Conservation (phyloP, 164 flowering plant species). For the Macadamia tetraphylla region DNA sequence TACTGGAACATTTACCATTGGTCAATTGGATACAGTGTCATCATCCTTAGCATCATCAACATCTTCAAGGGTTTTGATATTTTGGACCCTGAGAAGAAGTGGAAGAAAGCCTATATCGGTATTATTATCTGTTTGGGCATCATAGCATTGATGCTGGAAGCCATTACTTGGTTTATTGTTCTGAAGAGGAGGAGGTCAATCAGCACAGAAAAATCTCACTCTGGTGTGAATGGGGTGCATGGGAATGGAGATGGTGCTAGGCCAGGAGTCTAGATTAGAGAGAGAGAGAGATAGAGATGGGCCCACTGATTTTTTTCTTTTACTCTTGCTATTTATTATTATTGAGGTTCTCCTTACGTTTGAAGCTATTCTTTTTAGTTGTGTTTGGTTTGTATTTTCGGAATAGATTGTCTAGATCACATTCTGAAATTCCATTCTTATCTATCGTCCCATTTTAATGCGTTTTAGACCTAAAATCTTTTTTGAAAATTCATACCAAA, state of each 20-base stretch:
- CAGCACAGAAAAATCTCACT: slow-evolving; percentile 23
- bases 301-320: no score
- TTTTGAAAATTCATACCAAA: no score
- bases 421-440: no score
- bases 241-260: slow-evolving; percentile 11
- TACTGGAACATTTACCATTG: slow-evolving; percentile 86
- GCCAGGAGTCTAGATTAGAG: background rate
- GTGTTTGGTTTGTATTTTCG: no score
- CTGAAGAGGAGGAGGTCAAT: slow-evolving; percentile 39
- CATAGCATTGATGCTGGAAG: slow-evolving; percentile 30
- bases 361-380: background rate
- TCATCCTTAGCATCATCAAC: slow-evolving; percentile 53
- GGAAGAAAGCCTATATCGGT: slow-evolving; percentile 51
- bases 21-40: slow-evolving; percentile 44
- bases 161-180: slow-evolving; percentile 44
- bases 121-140: slow-evolving; percentile 26
- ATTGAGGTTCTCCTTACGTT: background rate
- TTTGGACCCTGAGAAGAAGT: slow-evolving; percentile 42
- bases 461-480: no score
- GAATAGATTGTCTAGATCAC: no score
- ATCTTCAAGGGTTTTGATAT: slow-evolving; percentile 55
- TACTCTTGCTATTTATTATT: no score
- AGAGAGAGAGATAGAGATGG: background rate
- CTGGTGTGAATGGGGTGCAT: slow-evolving; percentile 19
- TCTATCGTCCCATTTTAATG: no score